Base-by-base conservation (phyloP, 2,329 filamentous ascomycete genomes). In the Thermoascus crustaceus region DNA sequence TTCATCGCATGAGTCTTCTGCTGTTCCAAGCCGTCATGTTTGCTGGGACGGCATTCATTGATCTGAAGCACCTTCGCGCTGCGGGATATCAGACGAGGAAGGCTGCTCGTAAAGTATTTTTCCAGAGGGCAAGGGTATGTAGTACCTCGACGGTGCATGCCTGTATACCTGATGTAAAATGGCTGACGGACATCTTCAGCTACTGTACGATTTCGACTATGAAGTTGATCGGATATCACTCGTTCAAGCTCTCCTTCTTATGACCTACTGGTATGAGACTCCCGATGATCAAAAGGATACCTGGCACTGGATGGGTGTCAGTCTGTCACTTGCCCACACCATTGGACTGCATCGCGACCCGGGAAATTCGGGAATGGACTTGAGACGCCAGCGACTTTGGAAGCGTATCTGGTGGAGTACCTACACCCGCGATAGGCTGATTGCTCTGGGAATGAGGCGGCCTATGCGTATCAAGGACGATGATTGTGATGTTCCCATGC, bases 231-330 rank as follows among this genome's bases (percentile, higher is more conserved):
- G 88, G 34, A 80, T 95, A 39, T 78, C 86, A 13, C 73, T 95
- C 16, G 86, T 95, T 10, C 89, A 95, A 61, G 82, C 85, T 4
- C 71, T 95, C 14, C 71, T 95, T 16, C 72, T 95, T 40, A 88
- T 95, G 83, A 94, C 88, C 3, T 94, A 94, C 59, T 96, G 89
- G 83, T 95, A 95, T 58, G 88, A 95, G 62, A 94, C 86, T 8
- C 88, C 88, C 0, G 87, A 95, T 61, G 89, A 95, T 57, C 86
- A 94, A 56, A 95, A 95, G 61, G 89, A 95, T 58, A 95, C 88
- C 30, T 95, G 89, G 85, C 88, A 95, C 57, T 95, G 88, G 89
- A 94, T 95, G 85, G 89, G 89, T 11, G 85, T 95, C 23, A 89
- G 88, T 26, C 85, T 94, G 40, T 94, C 88, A 8, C 69, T 95